These are phyloP conservation scores for Verticillium klebahnii DNA, from an alignment of 2,329 filamentous ascomycete genomes.

Conservation along the genomic window DNA sequence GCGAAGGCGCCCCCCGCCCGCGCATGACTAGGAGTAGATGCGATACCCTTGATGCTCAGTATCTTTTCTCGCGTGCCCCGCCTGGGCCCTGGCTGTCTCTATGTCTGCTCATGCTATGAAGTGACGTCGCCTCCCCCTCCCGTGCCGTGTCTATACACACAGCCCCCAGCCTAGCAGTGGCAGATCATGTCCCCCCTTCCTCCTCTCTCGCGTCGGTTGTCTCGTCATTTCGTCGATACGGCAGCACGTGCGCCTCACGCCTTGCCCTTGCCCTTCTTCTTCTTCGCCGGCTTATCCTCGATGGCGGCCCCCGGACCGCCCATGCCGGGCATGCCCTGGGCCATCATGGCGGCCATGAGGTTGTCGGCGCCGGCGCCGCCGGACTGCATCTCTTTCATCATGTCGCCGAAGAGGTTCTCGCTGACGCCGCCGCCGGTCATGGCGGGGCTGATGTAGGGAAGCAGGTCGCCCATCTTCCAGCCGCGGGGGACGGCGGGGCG, in stretches of 20 bases:
- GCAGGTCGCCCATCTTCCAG: constrained; percentile 81
- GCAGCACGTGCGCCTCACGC: constrained; percentile 9
- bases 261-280: constrained; percentile 45
- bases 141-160: no score
- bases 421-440: constrained; percentile 89
- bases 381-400: constrained; percentile 86
- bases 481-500: constrained; percentile 73
- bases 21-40: constrained; percentile 3
- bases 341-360: constrained; percentile 39
- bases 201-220: no score
- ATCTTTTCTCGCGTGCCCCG: background rate
- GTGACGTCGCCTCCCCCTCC: no score
- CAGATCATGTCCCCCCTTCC: no score
- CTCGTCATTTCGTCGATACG: no score
- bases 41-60: background rate
- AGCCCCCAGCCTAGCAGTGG: no score
- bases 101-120: background rate
- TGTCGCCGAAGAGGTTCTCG: constrained; percentile 92
- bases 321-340: constrained; percentile 20
- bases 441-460: constrained; percentile 85
- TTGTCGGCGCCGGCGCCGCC: constrained; percentile 32
- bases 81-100: background rate
- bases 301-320: constrained; percentile 20
- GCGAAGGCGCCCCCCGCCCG: background rate
- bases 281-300: constrained; percentile 40